Conservation (phyloP, 1,139 yeast genomes). For the Candida neerlandica region DNA sequence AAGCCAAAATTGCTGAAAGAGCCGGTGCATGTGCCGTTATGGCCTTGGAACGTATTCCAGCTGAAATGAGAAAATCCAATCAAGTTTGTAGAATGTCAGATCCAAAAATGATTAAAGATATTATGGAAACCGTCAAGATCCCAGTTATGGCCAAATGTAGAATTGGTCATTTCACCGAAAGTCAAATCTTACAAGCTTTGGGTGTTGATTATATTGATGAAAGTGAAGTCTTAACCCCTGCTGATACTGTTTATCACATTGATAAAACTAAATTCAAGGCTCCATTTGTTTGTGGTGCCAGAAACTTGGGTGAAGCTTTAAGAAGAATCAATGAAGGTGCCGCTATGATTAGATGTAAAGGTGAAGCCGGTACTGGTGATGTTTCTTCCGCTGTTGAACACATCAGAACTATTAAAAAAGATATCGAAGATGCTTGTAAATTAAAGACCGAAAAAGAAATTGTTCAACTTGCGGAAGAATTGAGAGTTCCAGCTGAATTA, state of each 20-base stretch:
- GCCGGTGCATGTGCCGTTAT: slow-evolving; percentile 93
- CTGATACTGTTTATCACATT: slow-evolving; percentile 72
- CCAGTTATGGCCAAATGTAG: slow-evolving; percentile 91
- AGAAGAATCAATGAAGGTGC: slow-evolving; percentile 85
- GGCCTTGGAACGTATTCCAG: slow-evolving; percentile 88
- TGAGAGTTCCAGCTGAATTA: slow-evolving; percentile 61
- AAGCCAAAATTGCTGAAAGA: slow-evolving; percentile 66
- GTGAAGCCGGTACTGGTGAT: slow-evolving; percentile 91
- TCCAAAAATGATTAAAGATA: slow-evolving; percentile 76
- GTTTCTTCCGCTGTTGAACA: slow-evolving; percentile 85
- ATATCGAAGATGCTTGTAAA: slow-evolving; percentile 52
- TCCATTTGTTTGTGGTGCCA: slow-evolving; percentile 88
- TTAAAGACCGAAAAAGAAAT: slow-evolving; percentile 49
- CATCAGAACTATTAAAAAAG: slow-evolving; percentile 58
- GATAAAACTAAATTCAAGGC: slow-evolving; percentile 62
- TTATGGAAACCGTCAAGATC: slow-evolving; percentile 71
- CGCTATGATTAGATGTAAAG: slow-evolving; percentile 86
- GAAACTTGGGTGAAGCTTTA: slow-evolving; percentile 81
- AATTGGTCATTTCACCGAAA: slow-evolving; percentile 85
- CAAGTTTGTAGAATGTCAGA: slow-evolving; percentile 89
- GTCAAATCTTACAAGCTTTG: slow-evolving; percentile 73
- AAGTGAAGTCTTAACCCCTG: slow-evolving; percentile 82
- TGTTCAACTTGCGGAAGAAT: slow-evolving; percentile 52
- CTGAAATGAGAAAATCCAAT: slow-evolving; percentile 82
- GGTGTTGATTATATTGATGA: slow-evolving; percentile 84